Percentiles rank a stretch among this genome's conserved stretches.
Evolutionary conservation across 1,284 basidiomycete genomes (phyloP).

Genomic region (Naganishia sp.): DNA sequence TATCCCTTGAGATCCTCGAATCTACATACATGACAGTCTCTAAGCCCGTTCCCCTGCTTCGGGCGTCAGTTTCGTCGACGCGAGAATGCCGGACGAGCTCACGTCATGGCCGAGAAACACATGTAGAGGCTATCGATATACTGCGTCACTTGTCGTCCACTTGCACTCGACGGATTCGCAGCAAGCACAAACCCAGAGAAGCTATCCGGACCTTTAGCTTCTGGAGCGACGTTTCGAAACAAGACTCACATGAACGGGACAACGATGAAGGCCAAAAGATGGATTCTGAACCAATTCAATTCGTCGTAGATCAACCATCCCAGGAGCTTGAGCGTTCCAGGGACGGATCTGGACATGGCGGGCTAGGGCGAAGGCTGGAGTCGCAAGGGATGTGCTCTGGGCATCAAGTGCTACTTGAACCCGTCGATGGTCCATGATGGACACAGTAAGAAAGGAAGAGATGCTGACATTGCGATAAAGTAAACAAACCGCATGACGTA

Average conservation of each 20-base stretch:
- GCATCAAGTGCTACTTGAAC: too few species aligned
- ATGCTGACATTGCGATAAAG: neutral
- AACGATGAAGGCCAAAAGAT: conserved; percentile 44
- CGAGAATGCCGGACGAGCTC: conserved; percentile 30
- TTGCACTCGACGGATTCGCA: conserved; percentile 37
- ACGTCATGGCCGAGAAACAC: conserved; percentile 46
- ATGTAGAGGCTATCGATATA: conserved; percentile 43
- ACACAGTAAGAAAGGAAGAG: neutral
- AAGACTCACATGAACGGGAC: conserved; percentile 38
- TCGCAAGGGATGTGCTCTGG: too few species aligned
- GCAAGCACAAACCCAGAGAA: conserved; percentile 42
- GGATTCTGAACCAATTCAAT: conserved; percentile 47
- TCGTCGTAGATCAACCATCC: conserved; percentile 32
- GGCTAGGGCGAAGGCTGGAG: neutral
- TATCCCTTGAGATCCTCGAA: too few species aligned
- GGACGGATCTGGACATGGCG: neutral
- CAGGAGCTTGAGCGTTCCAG: conserved; percentile 6
- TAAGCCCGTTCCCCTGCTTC: conserved; percentile 9
- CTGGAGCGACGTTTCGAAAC: neutral
- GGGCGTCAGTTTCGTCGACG: neutral
- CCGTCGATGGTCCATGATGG: too few species aligned
- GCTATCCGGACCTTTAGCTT: neutral
- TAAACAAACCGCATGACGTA: conserved; percentile 2
- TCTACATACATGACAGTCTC: neutral
- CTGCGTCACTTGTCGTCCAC: conserved; percentile 38